Evolutionary conservation across 2,329 filamentous ascomycete species (phyloP).

Genomic region (Penicillium sp.): DNA sequence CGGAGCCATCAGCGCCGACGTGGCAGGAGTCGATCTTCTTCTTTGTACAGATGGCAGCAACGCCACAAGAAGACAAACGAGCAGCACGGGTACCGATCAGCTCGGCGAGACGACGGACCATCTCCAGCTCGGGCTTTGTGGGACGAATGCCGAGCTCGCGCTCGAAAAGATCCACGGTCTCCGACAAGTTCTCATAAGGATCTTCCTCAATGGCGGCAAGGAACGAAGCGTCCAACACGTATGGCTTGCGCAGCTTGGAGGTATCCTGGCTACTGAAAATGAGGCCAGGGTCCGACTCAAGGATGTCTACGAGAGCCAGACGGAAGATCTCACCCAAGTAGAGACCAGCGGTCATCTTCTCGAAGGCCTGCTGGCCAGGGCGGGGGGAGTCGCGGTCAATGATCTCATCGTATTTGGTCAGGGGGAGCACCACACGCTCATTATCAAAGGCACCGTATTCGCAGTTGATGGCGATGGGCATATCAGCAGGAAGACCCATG

Average conservation of each 20-base stretch:
- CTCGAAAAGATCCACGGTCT: conserved; percentile 80
- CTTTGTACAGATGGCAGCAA: conserved; percentile 96
- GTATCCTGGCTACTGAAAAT: conserved; percentile 87
- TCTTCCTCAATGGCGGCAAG: conserved; percentile 92
- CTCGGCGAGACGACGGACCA: conserved; percentile 85
- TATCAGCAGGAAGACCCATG: conserved; percentile 80
- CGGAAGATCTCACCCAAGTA: conserved; percentile 96
- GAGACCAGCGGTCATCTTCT: conserved; percentile 96
- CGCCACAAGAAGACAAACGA: conserved; percentile 88
- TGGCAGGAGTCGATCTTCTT: conserved; percentile 86
- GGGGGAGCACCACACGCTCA: conserved; percentile 81
- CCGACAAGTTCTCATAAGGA: conserved; percentile 90
- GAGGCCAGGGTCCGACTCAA: conserved; percentile 71
- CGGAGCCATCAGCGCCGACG: conserved; percentile 93
- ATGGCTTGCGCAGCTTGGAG: conserved; percentile 76
- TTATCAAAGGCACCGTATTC: conserved; percentile 98
- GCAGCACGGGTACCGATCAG: conserved; percentile 93
- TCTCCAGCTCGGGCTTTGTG: conserved; percentile 78
- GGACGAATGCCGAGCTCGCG: conserved; percentile 70
- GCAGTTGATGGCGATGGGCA: conserved; percentile 94
- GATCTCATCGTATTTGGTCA: conserved; percentile 79
- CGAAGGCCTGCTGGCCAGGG: conserved; percentile 90
- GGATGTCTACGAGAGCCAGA: conserved; percentile 78
- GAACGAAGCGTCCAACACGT: conserved; percentile 90
- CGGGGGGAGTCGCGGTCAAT: conserved; percentile 91